Evolutionary conservation across 805 yeast genomes (phyloP).

Genomic region (Teunomyces cretensis): DNA sequence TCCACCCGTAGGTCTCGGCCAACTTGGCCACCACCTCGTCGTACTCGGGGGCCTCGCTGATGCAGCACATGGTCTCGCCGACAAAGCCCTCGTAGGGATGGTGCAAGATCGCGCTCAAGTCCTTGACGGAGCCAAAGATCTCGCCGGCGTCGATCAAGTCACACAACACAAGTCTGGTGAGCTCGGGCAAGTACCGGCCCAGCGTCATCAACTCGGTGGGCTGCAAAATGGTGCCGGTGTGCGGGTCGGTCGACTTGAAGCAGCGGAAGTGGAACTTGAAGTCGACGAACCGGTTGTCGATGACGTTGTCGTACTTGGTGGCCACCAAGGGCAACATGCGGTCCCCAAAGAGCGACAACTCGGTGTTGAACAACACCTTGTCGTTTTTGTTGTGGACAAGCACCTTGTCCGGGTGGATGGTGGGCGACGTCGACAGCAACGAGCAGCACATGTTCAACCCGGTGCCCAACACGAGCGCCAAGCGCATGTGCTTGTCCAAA

Average conservation of each 20-base stretch:
- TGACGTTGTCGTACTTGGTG: constrained; percentile 39
- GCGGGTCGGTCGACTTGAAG: constrained; percentile 29
- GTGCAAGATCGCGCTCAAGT: constrained; percentile 13
- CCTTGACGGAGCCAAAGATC: constrained; percentile 22
- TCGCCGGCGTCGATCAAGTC: constrained; percentile 31
- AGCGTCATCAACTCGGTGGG: constrained; percentile 57
- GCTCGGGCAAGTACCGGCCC: constrained; percentile 58
- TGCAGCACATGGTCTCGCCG: constrained; percentile 42
- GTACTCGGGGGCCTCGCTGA: constrained; percentile 30
- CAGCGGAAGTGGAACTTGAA: constrained; percentile 21
- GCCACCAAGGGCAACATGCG: constrained; percentile 29
- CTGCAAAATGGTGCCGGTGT: constrained; percentile 41
- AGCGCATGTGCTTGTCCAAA: constrained; percentile 30
- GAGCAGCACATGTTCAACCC: constrained; percentile 60
- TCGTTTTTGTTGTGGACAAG: not conserved
- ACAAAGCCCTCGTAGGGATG: constrained; percentile 31
- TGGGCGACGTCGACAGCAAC: constrained; percentile 14
- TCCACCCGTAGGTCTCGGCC: constrained; percentile 21
- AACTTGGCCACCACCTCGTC: constrained; percentile 18
- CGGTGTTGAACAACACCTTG: constrained; percentile 47
- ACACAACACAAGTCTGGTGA: constrained; percentile 43
- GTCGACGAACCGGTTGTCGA: constrained; percentile 32
- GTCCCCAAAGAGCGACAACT: constrained; percentile 54
- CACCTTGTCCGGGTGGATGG: constrained; percentile 17
- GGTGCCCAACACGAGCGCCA: constrained; percentile 68